Base-by-base conservation (phyloP, 306 rosid species). In the Fragaria iinumae region DNA sequence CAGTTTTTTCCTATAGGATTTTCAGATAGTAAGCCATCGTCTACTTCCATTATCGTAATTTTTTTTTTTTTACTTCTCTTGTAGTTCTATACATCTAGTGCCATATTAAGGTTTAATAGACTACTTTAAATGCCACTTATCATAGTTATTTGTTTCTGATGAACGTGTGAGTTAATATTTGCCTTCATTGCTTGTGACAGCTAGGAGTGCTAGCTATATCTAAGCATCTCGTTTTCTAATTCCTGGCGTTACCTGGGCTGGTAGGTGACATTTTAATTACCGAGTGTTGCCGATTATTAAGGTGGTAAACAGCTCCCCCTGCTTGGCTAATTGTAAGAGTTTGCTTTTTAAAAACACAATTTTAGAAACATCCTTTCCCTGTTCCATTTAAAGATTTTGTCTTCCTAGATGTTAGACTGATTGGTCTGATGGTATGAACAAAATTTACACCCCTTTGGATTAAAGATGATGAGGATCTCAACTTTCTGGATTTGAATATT, bases 241-340 rank as follows among this genome's bases (percentile, higher is more conserved):
- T 36, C 36, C 44, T 34, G 25, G 10, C 44, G 6, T 53, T 36
- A 34, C 21, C 38, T 55, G 5, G 56, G 55, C 64, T 36, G 60
- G 60, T 32, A 39, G 39, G 45, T 78, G 70, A 23, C 53, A 48
- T 21, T 50, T 32, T 29, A 29, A 29, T 29, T 32, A n/a, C 18
- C 74, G 62, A 67, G 50, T 74, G 41, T 65, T 45, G 70, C 80
- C 75, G 76, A 74, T 63, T n/a, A 53, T 62, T 6, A 12, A 62
- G 49, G 62, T 43, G 80, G 4, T 1, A 73, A 74, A 38, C 43
- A 21, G 41, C 55, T 25, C 34, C 34, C 34, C 34, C 36, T 34
- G 62, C 39, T 12, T 41, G 43, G 2, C 48, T 5, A 27, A 71
- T 44, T 63, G 36, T 27, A 41, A 45, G 38, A 12, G 25, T 41